phyloP scores from a whole-genome alignment of 768 basidiomycete genomes.

The Boletales sp. region DNA sequence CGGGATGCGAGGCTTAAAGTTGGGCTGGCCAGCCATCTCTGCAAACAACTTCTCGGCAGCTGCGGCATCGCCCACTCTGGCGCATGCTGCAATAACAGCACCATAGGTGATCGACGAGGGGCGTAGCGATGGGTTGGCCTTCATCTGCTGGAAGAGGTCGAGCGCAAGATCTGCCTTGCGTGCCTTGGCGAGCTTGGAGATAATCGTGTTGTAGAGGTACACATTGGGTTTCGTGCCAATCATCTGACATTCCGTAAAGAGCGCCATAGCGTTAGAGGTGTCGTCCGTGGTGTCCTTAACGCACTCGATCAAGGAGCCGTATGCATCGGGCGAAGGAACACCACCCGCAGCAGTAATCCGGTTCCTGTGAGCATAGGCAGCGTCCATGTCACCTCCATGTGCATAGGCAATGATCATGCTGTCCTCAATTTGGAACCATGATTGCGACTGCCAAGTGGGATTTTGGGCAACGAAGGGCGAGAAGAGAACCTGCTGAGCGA shows the following conservation, averaged over 20 bases:
- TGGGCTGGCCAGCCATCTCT: slow-evolving; percentile 73
- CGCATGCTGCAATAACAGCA: slow-evolving; percentile 90
- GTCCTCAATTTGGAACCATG: slow-evolving; percentile 83
- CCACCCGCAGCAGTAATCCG: slow-evolving; percentile 76
- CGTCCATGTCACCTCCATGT: slow-evolving; percentile 73
- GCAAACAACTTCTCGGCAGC: slow-evolving; percentile 80
- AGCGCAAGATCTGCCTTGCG: slow-evolving; percentile 89
- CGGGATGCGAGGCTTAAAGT: slow-evolving; percentile 86
- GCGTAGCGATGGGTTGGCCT: slow-evolving; percentile 45
- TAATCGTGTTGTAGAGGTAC: slow-evolving; percentile 96
- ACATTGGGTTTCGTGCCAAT: slow-evolving; percentile 73
- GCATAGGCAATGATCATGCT: slow-evolving; percentile 86
- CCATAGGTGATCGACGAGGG: slow-evolving; percentile 93
- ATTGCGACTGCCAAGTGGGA: slow-evolving; percentile 46
- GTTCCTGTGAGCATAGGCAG: slow-evolving; percentile 75
- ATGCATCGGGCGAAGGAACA: slow-evolving; percentile 83
- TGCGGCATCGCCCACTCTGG: slow-evolving; percentile 81
- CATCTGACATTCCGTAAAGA: slow-evolving; percentile 75
- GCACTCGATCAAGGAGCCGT: slow-evolving; percentile 82
- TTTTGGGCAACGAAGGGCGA: slow-evolving; percentile 35
- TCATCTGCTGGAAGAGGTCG: slow-evolving; percentile 87
- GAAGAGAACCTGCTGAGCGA: slow-evolving; percentile 60
- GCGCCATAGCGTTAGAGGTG: slow-evolving; percentile 76
- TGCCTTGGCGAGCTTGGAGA: slow-evolving; percentile 92
- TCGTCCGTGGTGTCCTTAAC: slow-evolving; percentile 97